Conservation (phyloP, 768 basidiomycete genomes). For the Boletellus ananas region DNA sequence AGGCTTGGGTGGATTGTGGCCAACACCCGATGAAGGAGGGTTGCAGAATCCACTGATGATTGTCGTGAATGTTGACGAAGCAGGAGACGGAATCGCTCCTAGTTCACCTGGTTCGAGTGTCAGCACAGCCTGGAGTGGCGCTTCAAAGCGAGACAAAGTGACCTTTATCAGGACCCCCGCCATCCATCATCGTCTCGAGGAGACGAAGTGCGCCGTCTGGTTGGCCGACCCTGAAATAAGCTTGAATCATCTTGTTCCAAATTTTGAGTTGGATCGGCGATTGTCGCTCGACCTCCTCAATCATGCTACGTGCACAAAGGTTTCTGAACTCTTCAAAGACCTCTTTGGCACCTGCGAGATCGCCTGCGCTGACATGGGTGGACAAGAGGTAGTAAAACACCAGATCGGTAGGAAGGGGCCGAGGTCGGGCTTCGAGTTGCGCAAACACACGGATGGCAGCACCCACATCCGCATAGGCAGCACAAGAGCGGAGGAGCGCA, state of each 20-base stretch:
- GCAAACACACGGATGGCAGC: slow-evolving; percentile 63
- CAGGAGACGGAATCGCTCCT: slow-evolving; percentile 50
- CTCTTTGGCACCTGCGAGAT: slow-evolving; percentile 48
- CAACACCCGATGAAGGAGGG: slow-evolving; percentile 27
- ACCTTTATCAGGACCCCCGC: slow-evolving; percentile 25
- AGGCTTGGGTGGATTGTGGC: slow-evolving; percentile 8
- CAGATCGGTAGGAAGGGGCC: slow-evolving; percentile 26
- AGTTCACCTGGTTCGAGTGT: slow-evolving; percentile 17
- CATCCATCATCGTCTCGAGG: slow-evolving; percentile 67
- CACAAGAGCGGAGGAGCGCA: slow-evolving; percentile 59
- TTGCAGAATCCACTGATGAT: slow-evolving; percentile 66
- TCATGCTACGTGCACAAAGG: slow-evolving; percentile 36
- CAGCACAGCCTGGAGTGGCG: neutral
- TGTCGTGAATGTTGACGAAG: slow-evolving; percentile 57
- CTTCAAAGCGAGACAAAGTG: neutral
- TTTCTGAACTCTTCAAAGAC: slow-evolving; percentile 59
- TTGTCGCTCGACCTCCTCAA: slow-evolving; percentile 17
- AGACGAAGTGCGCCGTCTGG: slow-evolving; percentile 62
- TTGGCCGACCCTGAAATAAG: slow-evolving; percentile 62
- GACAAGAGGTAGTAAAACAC: slow-evolving; percentile 56
- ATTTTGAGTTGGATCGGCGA: slow-evolving; percentile 42
- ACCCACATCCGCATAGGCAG: slow-evolving; percentile 51
- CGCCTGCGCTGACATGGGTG: slow-evolving; percentile 50
- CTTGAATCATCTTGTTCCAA: slow-evolving; percentile 76
- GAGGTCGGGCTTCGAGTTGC: slow-evolving; percentile 46